A percentile compares a stretch with the other conserved stretches of the same genome.
phyloP scores from a whole-genome alignment of 2,329 filamentous ascomycete genomes.

The Fusarium virguliforme region DNA sequence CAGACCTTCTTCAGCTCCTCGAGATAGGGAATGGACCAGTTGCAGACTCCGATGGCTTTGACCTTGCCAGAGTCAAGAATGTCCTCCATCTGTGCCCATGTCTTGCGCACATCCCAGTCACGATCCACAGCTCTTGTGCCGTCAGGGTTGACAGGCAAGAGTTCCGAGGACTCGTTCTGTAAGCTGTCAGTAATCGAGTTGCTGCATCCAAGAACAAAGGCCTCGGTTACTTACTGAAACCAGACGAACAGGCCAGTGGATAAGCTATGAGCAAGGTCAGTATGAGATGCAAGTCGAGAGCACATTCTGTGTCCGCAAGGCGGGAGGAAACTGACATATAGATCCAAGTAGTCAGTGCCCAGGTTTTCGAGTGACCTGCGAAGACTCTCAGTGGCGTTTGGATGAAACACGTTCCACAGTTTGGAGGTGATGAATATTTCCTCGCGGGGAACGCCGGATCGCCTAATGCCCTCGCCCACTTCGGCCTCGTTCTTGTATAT shows the following conservation, averaged over 20 bases:
- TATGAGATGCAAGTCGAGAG: not conserved
- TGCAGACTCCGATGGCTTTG: conserved; percentile 70
- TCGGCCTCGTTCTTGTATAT: conserved; percentile 57
- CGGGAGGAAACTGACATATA: conserved; percentile 40
- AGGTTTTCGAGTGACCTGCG: conserved; percentile 61
- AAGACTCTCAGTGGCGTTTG: conserved; percentile 63
- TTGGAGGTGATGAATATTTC: conserved; percentile 72
- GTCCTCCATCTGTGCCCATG: conserved; percentile 39
- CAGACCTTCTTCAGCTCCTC: conserved; percentile 34
- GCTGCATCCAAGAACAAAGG: not conserved
- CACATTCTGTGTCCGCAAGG: not conserved
- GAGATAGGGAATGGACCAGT: conserved; percentile 51
- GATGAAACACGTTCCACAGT: conserved; percentile 74
- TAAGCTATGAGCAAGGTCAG: conserved; percentile 52
- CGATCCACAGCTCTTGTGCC: conserved; percentile 43
- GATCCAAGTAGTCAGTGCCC: conserved; percentile 63
- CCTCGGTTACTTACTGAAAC: conserved; percentile 8
- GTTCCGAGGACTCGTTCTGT: conserved; percentile 30
- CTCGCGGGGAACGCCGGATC: conserved; percentile 60
- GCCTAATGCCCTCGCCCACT: conserved; percentile 64
- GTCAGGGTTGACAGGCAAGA: conserved; percentile 47
- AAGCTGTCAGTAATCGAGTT: not conserved
- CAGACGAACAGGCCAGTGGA: conserved; percentile 67
- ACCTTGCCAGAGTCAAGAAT: conserved; percentile 56
- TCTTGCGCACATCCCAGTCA: conserved; percentile 34